Base-by-base conservation (phyloP, 768 basidiomycete species). In the Kwoniella botswanensis region DNA sequence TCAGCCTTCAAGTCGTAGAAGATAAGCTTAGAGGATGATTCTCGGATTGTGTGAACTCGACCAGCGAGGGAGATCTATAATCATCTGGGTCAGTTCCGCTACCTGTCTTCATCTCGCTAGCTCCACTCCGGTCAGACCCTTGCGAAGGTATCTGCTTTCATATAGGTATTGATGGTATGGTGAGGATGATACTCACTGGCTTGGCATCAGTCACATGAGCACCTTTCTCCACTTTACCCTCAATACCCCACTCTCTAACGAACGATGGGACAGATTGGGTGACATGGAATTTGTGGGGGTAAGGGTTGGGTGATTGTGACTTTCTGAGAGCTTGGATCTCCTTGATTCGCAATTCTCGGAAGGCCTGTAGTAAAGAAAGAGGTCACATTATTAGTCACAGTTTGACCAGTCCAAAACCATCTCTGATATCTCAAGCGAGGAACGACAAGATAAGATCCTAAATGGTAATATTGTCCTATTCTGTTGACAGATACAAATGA, bases 241-340 rank as follows among this genome's bases (percentile, higher is more conserved):
- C 91, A 9, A 76, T 24, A 29, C 92, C 91, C 78, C 93, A 98
- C 65, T 87, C 84, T 4, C 86, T 82, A 82, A 98, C 88, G 85
- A 90, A 99, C 4, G 85, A 80, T 2, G 89, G 85, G 79, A 99
- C 86, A 9, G 93, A 93, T 71, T 85, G 86, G 67, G 90, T 86
- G 22, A 98, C 95, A 75, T 96, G 84, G 86, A 99, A 99, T 89
- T 99, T 99, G 90, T 99, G 97, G 7, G 97, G 97, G 86, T 98
- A 99, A 2, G 97, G 97, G 83, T 95, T 92, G 2, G 95, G 96
- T 7, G 88, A 84, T 82, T 91, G 91, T 35, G 92, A 91, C 81
- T 90, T 87, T 84, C 93, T 91, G 72, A 99, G 88, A 75, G 90
- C 89, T 73, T 90, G 88, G 77, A 99, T 94, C 76, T 92, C 90